A percentile compares a stretch with the other conserved stretches of the same genome.
These are phyloP conservation scores for Chlamydomonas incerta DNA, from an alignment of 139 green algal species.

Conservation along the genomic window DNA sequence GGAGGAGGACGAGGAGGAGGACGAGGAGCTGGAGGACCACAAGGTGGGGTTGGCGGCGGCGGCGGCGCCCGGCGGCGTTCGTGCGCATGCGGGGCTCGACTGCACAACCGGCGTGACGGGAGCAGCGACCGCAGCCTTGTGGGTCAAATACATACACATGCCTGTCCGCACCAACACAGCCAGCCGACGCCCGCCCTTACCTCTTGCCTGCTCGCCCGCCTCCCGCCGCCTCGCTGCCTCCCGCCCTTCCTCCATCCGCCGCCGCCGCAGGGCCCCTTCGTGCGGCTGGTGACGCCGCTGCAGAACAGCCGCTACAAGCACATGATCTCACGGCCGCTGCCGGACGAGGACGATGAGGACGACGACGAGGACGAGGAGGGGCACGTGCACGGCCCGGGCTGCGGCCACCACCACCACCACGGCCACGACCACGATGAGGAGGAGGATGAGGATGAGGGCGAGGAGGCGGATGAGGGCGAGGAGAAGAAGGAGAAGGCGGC, in stretches of 20 bases:
- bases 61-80: not conserved
- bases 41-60: not conserved
- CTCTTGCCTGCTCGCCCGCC: too few species aligned
- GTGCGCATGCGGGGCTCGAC: not conserved
- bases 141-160: too few species aligned
- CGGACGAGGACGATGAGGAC: not conserved
- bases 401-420: not conserved
- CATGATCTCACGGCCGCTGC: slow-evolving; percentile 45
- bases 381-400: not conserved
- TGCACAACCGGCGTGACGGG: too few species aligned
- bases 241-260: not conserved
- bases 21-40: slow-evolving; percentile 8
- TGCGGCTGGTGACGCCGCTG: slow-evolving; percentile 56
- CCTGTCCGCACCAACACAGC: too few species aligned
- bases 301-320: slow-evolving; percentile 53
- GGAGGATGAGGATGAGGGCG: not conserved
- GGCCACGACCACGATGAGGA: slow-evolving; percentile 2
- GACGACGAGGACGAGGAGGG: slow-evolving; percentile 29
- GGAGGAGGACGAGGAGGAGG: slow-evolving; percentile 12
- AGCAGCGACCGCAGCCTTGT: too few species aligned
- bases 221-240: not conserved
- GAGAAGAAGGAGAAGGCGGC: not conserved
- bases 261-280: not conserved
- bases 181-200: too few species aligned
- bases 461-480: not conserved